phyloP scores from a whole-genome alignment of 2,329 filamentous ascomycete species.

The Pseudocercospora crystallina region DNA sequence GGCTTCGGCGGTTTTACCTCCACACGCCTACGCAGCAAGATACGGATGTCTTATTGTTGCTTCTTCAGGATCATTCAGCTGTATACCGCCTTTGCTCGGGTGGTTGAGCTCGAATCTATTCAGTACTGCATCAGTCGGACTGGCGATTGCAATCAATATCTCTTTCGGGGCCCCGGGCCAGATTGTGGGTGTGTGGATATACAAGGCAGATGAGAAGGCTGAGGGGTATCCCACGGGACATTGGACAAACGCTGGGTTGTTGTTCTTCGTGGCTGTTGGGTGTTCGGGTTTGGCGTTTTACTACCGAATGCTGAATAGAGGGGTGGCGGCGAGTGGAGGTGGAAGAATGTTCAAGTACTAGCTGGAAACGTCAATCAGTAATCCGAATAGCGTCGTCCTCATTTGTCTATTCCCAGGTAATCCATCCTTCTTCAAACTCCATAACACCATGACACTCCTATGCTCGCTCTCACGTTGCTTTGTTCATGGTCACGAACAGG shows the following conservation, averaged over 20 bases:
- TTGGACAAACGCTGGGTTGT: constrained; percentile 63
- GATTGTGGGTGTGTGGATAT: constrained; percentile 73
- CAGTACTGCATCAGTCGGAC: constrained; percentile 63
- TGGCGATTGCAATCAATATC: constrained; percentile 68
- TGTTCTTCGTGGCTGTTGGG: constrained; percentile 59
- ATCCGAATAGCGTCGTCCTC: too few relatives aligned
- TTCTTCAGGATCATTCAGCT: constrained; percentile 65
- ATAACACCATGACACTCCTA: too few relatives aligned
- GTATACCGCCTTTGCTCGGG: constrained; percentile 68
- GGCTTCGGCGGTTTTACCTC: constrained; percentile 62
- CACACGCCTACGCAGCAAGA: constrained; percentile 59
- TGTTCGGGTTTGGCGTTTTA: constrained; percentile 56
- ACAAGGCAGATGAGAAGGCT: constrained; percentile 61
- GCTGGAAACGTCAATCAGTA: too few relatives aligned
- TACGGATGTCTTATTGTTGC: constrained; percentile 71
- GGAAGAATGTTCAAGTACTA: constrained; percentile 24
- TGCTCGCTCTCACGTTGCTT: too few relatives aligned
- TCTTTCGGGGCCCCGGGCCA: constrained; percentile 68
- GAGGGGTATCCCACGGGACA: constrained; percentile 69
- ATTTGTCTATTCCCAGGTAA: too few relatives aligned
- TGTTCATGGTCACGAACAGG: too few relatives aligned
- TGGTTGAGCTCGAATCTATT: constrained; percentile 69
- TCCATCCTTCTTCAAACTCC: too few relatives aligned
- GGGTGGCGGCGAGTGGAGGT: constrained; percentile 16
- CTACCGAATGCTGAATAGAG: constrained; percentile 52